A percentile compares a stretch with the other conserved stretches of the same genome.
phyloP scores from a whole-genome alignment of 2,329 filamentous ascomycete species.

The Elsinoe batatas region DNA sequence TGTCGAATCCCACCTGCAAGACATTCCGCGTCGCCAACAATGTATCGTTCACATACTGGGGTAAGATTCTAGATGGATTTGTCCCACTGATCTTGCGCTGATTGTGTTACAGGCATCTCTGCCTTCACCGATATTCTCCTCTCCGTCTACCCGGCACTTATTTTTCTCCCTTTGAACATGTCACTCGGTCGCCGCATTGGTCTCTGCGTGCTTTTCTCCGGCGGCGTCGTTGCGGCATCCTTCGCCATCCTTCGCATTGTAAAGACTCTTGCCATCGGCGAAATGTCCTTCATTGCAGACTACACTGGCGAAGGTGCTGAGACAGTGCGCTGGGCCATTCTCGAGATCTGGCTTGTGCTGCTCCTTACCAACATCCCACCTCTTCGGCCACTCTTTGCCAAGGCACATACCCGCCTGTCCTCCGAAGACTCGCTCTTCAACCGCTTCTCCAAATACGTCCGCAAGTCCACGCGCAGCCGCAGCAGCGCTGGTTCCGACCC shows the following conservation, averaged over 20 bases:
- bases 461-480: background rate
- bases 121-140: background rate
- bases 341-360: constrained; percentile 3
- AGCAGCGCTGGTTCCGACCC: background rate
- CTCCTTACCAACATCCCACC: constrained; percentile 4
- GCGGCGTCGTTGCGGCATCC: background rate
- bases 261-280: background rate
- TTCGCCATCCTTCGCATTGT: constrained; percentile 4
- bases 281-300: background rate
- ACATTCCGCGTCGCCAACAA: constrained; percentile 1
- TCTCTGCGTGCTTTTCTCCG: constrained; percentile 1
- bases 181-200: background rate
- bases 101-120: background rate
- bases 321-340: background rate
- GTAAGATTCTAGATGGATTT: background rate
- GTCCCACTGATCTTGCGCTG: background rate
- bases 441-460: background rate
- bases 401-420: background rate
- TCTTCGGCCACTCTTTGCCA: background rate
- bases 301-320: background rate
- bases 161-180: constrained; percentile 5
- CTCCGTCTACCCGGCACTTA: background rate
- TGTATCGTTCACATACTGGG: background rate
- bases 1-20: background rate
- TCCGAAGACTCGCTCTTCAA: background rate